Evolutionary conservation across 2,329 filamentous ascomycete genomes (phyloP).

Genomic region (Clarireedia monteithiana): DNA sequence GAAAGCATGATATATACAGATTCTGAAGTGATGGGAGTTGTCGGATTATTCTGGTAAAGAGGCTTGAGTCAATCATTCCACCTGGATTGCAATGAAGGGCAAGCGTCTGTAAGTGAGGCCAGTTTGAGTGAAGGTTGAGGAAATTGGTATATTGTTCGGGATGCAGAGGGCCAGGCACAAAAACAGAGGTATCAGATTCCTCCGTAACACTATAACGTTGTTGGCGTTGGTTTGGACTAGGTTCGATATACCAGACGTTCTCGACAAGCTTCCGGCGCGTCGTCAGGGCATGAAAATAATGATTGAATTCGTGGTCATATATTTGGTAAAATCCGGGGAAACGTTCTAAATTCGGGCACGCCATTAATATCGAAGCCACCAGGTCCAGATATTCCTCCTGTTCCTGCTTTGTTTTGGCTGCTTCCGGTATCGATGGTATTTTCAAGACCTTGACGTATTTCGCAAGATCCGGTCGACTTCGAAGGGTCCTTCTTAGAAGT

Average conservation of each 20-base stretch:
- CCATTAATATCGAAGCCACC: constrained; percentile 54
- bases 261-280: constrained; percentile 47
- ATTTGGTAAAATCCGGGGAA: constrained; percentile 45
- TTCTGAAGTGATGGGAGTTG: constrained; percentile 47
- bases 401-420: constrained; percentile 28
- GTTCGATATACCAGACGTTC: constrained; percentile 48
- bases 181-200: constrained; percentile 16
- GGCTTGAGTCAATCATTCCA: constrained; percentile 43
- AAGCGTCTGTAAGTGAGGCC: constrained; percentile 47
- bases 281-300: constrained; percentile 51
- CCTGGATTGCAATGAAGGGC: constrained; percentile 52
- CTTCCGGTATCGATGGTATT: constrained; percentile 40
- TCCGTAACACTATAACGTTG: constrained; percentile 19
- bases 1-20: constrained; percentile 51
- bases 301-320: constrained; percentile 49
- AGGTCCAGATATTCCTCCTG: constrained; percentile 48
- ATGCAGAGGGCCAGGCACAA: constrained; percentile 33
- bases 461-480: constrained; percentile 45
- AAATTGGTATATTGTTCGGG: constrained; percentile 38
- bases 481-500: constrained; percentile 50
- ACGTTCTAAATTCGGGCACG: constrained; percentile 56
- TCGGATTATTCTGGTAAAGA: constrained; percentile 43
- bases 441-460: constrained; percentile 49
- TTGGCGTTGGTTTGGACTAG: constrained; percentile 31
- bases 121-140: constrained; percentile 44